Conservation (phyloP, 2,329 filamentous ascomycete species). For the Fusarium coicis region DNA sequence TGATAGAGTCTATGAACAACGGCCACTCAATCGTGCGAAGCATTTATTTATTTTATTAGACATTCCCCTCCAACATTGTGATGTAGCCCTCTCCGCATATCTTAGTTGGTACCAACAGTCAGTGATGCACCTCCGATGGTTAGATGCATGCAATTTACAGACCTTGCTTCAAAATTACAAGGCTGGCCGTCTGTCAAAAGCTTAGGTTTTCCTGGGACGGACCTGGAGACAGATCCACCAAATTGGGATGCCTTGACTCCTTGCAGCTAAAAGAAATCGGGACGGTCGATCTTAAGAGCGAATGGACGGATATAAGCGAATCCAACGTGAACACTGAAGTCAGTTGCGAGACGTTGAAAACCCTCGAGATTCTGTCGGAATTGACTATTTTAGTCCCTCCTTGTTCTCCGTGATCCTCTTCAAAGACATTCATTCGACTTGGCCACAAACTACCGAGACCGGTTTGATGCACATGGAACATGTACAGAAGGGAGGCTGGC, state of each 20-base stretch:
- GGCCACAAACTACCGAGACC: slow-evolving; percentile 24
- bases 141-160: slow-evolving; percentile 37
- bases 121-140: slow-evolving; percentile 17
- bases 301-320: slow-evolving; percentile 16
- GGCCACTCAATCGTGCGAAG: neutral
- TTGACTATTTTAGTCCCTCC: neutral
- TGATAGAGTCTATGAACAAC: neutral
- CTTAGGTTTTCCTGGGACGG: slow-evolving; percentile 30
- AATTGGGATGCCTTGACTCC: slow-evolving; percentile 22
- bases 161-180: slow-evolving; percentile 35
- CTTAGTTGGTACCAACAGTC: neutral
- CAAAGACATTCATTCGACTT: slow-evolving; percentile 24
- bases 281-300: slow-evolving; percentile 26
- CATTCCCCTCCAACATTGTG: neutral
- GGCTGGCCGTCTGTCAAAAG: slow-evolving; percentile 31
- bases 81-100: neutral
- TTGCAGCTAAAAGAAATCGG: slow-evolving; percentile 35
- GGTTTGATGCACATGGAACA: slow-evolving; percentile 32
- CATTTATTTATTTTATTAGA: neutral
- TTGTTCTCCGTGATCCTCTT: neutral
- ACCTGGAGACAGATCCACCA: slow-evolving; percentile 37
- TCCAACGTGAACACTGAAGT: neutral
- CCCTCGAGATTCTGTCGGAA: neutral
- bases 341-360: neutral
- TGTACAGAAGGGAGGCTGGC: slow-evolving; percentile 26